Base-by-base conservation (phyloP, 2,329 filamentous ascomycete genomes). In the Sporothrix pallida region DNA sequence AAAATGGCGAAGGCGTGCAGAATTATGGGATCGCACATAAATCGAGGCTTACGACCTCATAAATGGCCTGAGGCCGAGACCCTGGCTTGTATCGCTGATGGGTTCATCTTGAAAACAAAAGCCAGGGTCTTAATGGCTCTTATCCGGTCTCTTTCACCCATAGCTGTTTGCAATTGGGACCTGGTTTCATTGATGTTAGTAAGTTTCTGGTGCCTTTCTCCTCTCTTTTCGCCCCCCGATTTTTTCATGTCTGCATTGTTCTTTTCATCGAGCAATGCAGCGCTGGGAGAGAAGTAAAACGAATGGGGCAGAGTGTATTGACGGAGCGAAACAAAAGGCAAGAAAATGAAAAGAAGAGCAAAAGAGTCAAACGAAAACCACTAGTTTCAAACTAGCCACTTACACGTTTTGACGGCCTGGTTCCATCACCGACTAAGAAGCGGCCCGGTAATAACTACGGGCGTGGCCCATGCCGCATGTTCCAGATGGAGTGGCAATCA, bases 21-120 rank as follows among this genome's bases (percentile, higher is more conserved):
- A 8, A 68, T 9, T 20, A 48, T 37, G 42, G 42, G 20, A 67
- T 26, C 37, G 67, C 67, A 54, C 48, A 42, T 54, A 20, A 20
- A 23, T 46, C 56, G 56, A 60, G 56, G 56, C 56, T 37, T 9
- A 65, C 37, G 60, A 65, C 60, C 26, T 48, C 62, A 20, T 48
- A 3, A 37, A 67, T 67, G 62, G 10, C 46, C 62, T 67, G 42
- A 26, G 62, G 62, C 62, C 62, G 23, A 46, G 60, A 23, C 60
- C 42, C 37, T 37, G 4, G 31, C 31, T 37, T 37, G 31, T 7
- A 37, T 37, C 31, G 7, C 31, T 37, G 31, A 37, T 37, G 31
- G 31, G 31, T 37, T 37, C 31, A 37, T 37, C 31, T 37, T 37
- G 4, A 37, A 37, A 37, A 37, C 31, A 37, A 37, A 37, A 37